Evolutionary conservation across 768 basidiomycete species (phyloP).

Genomic region (Candolleomyces efflorescens): DNA sequence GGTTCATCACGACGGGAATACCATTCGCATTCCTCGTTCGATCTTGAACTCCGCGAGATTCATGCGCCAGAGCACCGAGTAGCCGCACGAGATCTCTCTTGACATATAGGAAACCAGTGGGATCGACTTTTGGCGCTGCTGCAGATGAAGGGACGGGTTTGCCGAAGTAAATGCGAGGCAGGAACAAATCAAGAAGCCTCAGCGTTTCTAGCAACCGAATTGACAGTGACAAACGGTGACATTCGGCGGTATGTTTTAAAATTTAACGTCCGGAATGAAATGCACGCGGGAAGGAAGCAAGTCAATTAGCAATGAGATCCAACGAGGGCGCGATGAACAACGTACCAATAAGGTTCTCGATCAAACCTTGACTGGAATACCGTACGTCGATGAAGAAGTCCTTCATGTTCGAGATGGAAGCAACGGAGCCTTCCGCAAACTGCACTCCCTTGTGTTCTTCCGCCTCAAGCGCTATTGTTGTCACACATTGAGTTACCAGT

Average conservation of each 20-base stretch:
- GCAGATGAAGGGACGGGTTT: constrained; percentile 41
- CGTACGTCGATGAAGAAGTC: constrained; percentile 41
- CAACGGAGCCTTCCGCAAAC: constrained; percentile 13
- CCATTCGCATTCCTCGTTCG: constrained; percentile 66
- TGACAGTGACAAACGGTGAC: not conserved
- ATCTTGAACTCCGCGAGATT: constrained; percentile 66
- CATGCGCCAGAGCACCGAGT: constrained; percentile 72
- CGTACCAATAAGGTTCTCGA: constrained; percentile 59
- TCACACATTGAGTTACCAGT: constrained; percentile 71
- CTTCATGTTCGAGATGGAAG: constrained; percentile 27
- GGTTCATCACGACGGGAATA: constrained; percentile 77
- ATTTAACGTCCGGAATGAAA: too few relatives aligned
- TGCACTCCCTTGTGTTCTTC: constrained; percentile 27
- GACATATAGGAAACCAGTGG: constrained; percentile 72
- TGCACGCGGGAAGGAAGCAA: not conserved
- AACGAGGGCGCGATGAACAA: constrained; percentile 4
- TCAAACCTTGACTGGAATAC: constrained; percentile 40
- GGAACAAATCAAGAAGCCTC: constrained; percentile 69
- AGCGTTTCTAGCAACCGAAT: constrained; percentile 52
- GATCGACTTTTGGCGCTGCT: constrained; percentile 27
- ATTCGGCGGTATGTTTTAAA: too few relatives aligned
- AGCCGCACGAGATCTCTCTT: constrained; percentile 90
- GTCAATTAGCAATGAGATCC: constrained; percentile 6
- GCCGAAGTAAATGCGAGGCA: constrained; percentile 82
- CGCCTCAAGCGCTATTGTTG: constrained; percentile 55